phyloP scores from a whole-genome alignment of 2,329 filamentous ascomycete genomes.

The Fusarium falciforme region DNA sequence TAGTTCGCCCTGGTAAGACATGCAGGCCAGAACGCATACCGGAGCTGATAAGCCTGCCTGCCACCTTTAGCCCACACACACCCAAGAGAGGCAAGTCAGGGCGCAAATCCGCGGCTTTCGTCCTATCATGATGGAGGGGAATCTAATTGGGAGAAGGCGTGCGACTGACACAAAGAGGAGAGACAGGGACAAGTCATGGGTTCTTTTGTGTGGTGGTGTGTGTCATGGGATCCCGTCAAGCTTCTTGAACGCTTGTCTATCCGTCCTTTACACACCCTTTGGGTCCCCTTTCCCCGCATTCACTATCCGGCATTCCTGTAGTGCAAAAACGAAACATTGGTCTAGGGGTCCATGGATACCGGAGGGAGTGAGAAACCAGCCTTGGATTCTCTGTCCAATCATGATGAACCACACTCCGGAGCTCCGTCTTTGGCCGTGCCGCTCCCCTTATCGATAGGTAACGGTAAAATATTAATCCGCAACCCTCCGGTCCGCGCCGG shows the following conservation, averaged over 20 bases:
- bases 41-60: background rate
- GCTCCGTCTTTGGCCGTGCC: constrained; percentile 38
- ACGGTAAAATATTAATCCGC: constrained; percentile 38
- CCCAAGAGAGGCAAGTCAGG: background rate
- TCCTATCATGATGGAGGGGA: constrained; percentile 25
- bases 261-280: background rate
- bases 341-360: background rate
- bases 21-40: background rate
- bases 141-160: constrained; percentile 13
- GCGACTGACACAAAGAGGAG: background rate
- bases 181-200: background rate
- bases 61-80: background rate
- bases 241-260: no score
- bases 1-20: constrained; percentile 5
- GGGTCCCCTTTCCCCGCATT: constrained; percentile 4
- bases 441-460: constrained; percentile 38
- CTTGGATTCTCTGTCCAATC: background rate
- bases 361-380: background rate
- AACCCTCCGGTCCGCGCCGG: constrained; percentile 41
- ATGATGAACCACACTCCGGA: constrained; percentile 23
- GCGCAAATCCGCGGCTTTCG: background rate
- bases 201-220: background rate
- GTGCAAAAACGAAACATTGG: background rate
- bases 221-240: background rate
- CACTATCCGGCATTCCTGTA: constrained; percentile 1